Evolutionary conservation across 2,329 filamentous ascomycete genomes (phyloP).

Genomic region (Phaeosphaeriaceae sp.): DNA sequence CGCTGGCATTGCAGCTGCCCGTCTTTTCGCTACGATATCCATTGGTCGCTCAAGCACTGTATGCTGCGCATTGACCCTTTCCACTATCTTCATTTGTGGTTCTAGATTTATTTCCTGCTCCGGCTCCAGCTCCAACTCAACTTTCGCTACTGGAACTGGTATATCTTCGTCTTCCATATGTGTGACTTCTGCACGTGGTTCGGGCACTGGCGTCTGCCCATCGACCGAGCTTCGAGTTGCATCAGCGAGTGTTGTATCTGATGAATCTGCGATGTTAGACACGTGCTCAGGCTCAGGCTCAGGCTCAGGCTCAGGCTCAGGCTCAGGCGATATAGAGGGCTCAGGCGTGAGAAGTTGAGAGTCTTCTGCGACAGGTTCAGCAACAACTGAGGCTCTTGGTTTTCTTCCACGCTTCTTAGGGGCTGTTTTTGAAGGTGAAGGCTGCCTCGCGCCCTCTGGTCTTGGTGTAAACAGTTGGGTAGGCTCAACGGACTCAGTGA

Average conservation of each 20-base stretch:
- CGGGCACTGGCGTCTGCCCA: conserved; percentile 50
- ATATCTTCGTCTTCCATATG: conserved; percentile 64
- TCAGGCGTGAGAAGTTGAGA: conserved; percentile 55
- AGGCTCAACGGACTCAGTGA: conserved; percentile 59
- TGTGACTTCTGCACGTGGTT: conserved; percentile 71
- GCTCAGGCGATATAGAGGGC: conserved; percentile 64
- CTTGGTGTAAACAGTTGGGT: conserved; percentile 67
- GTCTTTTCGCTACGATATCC: conserved; percentile 90
- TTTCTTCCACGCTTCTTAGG: conserved; percentile 67
- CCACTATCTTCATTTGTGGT: conserved; percentile 53
- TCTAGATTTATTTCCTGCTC: conserved; percentile 54
- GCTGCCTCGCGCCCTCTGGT: conserved; percentile 56
- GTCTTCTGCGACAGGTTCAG: conserved; percentile 48
- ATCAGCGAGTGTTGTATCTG: conserved; percentile 69
- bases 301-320: conserved; percentile 64
- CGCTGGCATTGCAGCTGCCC: conserved; percentile 66
- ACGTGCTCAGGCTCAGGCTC: conserved; percentile 63
- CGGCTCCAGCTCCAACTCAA: conserved; percentile 23
- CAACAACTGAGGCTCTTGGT: conserved; percentile 50
- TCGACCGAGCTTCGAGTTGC: conserved; percentile 74
- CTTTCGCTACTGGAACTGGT: conserved; percentile 12
- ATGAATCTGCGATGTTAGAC: conserved; percentile 51
- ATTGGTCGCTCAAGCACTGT: conserved; percentile 85
- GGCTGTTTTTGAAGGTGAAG: conserved; percentile 25
- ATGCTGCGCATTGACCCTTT: conserved; percentile 77